phyloP scores from a whole-genome alignment of 176 grass and related monocot genomes.

The Puccinellia tenuiflora region DNA sequence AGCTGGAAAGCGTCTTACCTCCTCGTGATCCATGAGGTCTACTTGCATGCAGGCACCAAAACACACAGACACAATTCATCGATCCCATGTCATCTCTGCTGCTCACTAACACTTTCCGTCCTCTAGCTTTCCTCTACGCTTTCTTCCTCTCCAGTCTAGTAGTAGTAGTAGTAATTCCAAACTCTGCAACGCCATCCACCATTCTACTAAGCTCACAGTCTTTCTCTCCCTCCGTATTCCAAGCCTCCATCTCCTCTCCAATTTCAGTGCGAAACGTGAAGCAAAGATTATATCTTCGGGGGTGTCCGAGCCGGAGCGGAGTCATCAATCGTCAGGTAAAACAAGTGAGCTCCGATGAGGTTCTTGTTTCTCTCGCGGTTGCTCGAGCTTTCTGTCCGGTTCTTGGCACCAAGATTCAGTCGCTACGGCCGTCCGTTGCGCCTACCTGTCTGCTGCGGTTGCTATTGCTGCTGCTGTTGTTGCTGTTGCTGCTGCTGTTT shows the following conservation, averaged over 20 bases:
- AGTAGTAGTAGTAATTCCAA: background rate
- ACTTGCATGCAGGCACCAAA: background rate
- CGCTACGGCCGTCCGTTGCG: background rate
- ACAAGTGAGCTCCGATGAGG: background rate
- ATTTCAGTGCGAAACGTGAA: background rate
- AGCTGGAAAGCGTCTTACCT: background rate
- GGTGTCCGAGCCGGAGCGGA: background rate
- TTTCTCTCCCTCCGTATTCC: background rate
- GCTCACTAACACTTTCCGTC: background rate
- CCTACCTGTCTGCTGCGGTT: background rate
- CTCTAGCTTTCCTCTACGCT: background rate
- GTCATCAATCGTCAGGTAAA: slow-evolving; percentile 15
- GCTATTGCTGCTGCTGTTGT: background rate
- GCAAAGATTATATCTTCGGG: background rate
- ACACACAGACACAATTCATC: background rate
- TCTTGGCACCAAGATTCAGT: slow-evolving; percentile 11
- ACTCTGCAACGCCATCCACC: background rate
- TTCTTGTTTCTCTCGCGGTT: slow-evolving; percentile 2
- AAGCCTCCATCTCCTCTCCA: background rate
- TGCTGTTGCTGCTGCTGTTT: background rate
- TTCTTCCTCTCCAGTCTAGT: background rate
- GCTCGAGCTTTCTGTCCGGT: background rate
- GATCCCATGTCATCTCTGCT: slow-evolving; percentile 22
- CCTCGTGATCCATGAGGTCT: background rate
- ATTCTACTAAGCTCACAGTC: background rate